A percentile compares a stretch with the other conserved stretches of the same genome.
Conservation (phyloP, 257 asterid species). For the Cruciata laevipes region DNA sequence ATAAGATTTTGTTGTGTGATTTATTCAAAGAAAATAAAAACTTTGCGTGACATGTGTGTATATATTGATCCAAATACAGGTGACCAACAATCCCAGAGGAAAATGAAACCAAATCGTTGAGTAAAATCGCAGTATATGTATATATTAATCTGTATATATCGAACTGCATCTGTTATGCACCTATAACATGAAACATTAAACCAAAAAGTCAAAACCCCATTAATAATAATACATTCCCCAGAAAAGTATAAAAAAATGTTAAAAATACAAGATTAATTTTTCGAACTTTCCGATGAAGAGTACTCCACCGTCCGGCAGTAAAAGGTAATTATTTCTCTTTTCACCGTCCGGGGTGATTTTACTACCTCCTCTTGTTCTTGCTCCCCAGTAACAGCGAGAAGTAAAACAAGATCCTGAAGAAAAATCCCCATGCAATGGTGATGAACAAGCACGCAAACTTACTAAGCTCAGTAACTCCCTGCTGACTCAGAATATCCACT, state of each 20-base stretch:
- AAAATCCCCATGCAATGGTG: constrained; percentile 76
- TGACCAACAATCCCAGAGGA: neutral
- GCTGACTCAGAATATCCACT: constrained; percentile 61
- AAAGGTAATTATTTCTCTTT: neutral
- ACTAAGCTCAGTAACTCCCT: constrained; percentile 64
- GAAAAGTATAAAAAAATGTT: no score
- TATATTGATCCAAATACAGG: neutral
- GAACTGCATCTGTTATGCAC: neutral
- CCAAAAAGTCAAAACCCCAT: neutral
- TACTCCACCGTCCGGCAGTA: neutral
- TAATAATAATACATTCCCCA: neutral
- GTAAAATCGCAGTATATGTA: neutral
- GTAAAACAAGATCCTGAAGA: constrained; percentile 68
- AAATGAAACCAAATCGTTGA: neutral
- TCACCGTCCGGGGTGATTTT: no score
- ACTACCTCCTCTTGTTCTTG: neutral
- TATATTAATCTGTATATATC: neutral
- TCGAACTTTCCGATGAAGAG: neutral
- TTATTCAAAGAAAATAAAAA: no score
- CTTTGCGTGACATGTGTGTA: neutral
- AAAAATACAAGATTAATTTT: neutral
- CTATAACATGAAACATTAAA: neutral
- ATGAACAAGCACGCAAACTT: constrained; percentile 58
- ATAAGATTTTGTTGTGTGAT: neutral
- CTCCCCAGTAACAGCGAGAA: constrained; percentile 38